phyloP scores from a whole-genome alignment of 768 basidiomycete genomes.

The Neoboletus subvelutipes region DNA sequence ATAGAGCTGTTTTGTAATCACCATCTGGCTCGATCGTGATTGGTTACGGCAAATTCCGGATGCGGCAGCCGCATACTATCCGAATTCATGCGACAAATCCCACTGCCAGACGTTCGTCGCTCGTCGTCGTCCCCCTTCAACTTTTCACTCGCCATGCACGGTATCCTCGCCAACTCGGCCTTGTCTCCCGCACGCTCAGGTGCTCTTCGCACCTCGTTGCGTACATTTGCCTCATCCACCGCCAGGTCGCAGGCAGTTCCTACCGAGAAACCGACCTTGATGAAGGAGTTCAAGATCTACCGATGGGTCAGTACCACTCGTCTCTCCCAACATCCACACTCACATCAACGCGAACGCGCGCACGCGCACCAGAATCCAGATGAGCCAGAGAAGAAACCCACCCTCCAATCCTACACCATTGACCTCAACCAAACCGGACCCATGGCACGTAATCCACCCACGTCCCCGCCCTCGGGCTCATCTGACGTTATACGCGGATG shows the following conservation, averaged over 20 bases:
- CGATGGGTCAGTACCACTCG: slow-evolving; percentile 67
- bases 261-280: slow-evolving; percentile 62
- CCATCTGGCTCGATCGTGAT: slow-evolving; percentile 7
- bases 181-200: slow-evolving; percentile 7
- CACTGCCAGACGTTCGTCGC: not conserved
- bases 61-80: not conserved
- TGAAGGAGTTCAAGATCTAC: slow-evolving; percentile 98
- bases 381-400: slow-evolving; percentile 87
- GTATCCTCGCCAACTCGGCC: not conserved
- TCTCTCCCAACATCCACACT: not conserved
- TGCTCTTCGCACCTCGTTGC: slow-evolving; percentile 17
- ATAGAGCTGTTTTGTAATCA: too few species aligned
- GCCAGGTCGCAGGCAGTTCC: slow-evolving; percentile 42
- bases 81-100: slow-evolving; percentile 21
- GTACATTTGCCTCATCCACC: slow-evolving; percentile 34
- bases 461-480: not conserved
- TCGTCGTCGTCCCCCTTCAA: not conserved
- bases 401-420: slow-evolving; percentile 85
- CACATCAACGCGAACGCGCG: not conserved
- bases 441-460: slow-evolving; percentile 59
- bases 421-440: slow-evolving; percentile 95
- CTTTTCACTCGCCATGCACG: slow-evolving; percentile 13
- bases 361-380: slow-evolving; percentile 74
- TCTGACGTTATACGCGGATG: not conserved
- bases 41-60: slow-evolving; percentile 24